Base-by-base conservation (phyloP, 306 rosid species). In the Casuarina cunninghamiana region DNA sequence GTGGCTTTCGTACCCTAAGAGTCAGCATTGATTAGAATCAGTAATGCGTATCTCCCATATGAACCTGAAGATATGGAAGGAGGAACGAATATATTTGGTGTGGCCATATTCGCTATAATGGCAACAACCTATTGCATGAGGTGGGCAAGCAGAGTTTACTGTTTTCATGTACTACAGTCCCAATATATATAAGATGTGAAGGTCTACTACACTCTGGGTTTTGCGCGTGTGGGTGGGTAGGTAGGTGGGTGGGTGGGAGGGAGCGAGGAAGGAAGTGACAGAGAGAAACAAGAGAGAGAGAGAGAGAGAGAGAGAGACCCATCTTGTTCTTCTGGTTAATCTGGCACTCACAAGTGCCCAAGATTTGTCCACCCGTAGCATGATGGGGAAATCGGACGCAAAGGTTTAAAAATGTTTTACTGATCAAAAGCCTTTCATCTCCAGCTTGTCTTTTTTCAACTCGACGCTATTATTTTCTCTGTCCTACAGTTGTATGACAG, bases 1-100 rank as follows among this genome's bases (percentile, higher is more conserved):
- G 8, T 63, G 38, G 46, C 21, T 63, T 63, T 63, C n/a, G 69
- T 63, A 63, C 44, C 46, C 69, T 5, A 63, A 63, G 21, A 37
- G 69, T 63, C 69, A 63, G 46, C 69, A 63, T 63, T 16, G 43
- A 63, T 39, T 54, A 54, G 32, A 19, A 26, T 54, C 61, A 17
- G 32, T 63, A 15, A 63, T 38, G 21, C 10, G 42, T 63, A 38
- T 63, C 51, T 2, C 51, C 51, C 48, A 44, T 0, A 44, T 5
- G 48, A 5, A 44, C 8, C 48, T 17, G 3, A 21, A 60, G 32
- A 26, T 60, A 21, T 60, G 41, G 42, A 60, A 60, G 38, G 60
- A 32, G 66, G 43, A 35, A 62, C 3, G 19, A 37, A 63, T 11
- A 13, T 63, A 5, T 16, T 63, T 63, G 65, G 9, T 55, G 19